Evolutionary conservation across 1,284 basidiomycete species (phyloP).

Genomic region (Leccinum pachyderme): DNA sequence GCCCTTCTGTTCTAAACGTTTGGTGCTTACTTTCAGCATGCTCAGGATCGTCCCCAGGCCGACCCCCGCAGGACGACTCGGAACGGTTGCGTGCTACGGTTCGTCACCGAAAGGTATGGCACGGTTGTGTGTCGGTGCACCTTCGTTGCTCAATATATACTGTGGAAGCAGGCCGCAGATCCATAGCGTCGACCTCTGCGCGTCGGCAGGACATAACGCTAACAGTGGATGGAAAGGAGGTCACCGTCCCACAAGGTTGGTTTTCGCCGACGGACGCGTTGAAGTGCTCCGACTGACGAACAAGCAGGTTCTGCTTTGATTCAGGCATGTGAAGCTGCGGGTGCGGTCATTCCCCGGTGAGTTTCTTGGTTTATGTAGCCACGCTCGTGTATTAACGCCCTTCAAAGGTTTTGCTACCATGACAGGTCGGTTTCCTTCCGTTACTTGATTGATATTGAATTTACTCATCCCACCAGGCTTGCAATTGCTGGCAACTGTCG

Average conservation of each 20-base stretch:
- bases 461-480: slow-evolving; percentile 46
- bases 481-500: slow-evolving; percentile 96
- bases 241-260: slow-evolving; percentile 88
- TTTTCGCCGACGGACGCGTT: slow-evolving; percentile 6
- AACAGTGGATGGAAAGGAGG: slow-evolving; percentile 91
- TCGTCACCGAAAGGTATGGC: slow-evolving; percentile 43
- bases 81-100: slow-evolving; percentile 52
- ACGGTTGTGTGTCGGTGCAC: slow-evolving; percentile 1
- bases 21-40: slow-evolving; percentile 41
- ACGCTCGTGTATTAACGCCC: slow-evolving; percentile 3
- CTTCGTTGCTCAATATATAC: slow-evolving; percentile 2
- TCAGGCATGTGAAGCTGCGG: slow-evolving; percentile 92
- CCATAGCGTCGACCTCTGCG: slow-evolving; percentile 63
- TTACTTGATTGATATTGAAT: slow-evolving; percentile 17
- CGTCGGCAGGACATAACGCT: slow-evolving; percentile 81
- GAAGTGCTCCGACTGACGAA: slow-evolving; percentile 12
- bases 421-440: slow-evolving; percentile 55
- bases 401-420: slow-evolving; percentile 88
- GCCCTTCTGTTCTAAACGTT: neutral
- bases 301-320: slow-evolving; percentile 84
- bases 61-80: slow-evolving; percentile 62
- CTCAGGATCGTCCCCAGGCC: slow-evolving; percentile 65
- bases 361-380: slow-evolving; percentile 17
- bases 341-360: slow-evolving; percentile 73
- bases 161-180: slow-evolving; percentile 46